phyloP scores from a whole-genome alignment of 179 eudicot species.

The Drosera spatulata region DNA sequence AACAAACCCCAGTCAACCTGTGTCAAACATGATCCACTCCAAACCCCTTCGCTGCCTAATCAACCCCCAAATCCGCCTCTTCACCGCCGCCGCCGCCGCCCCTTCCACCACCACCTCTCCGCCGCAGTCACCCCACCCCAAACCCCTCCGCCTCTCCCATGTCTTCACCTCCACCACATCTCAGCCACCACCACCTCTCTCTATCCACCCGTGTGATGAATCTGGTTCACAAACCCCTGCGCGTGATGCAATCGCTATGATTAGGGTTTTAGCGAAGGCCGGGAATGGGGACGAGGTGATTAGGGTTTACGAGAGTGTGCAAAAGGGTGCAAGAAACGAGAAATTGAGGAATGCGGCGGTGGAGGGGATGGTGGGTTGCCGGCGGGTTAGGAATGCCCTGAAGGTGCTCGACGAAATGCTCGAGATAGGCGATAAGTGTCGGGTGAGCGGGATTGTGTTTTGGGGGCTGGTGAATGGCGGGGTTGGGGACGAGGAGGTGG shows the following conservation, averaged over 20 bases:
- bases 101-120: not conserved
- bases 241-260: constrained; percentile 18
- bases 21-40: too few relatives aligned
- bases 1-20: too few relatives aligned
- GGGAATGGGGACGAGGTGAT: constrained; percentile 27
- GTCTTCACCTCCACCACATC: too few relatives aligned
- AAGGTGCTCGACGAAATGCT: constrained; percentile 89
- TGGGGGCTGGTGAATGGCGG: constrained; percentile 22
- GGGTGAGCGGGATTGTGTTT: constrained; percentile 33
- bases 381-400: constrained; percentile 40
- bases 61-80: too few relatives aligned
- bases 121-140: too few relatives aligned
- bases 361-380: constrained; percentile 19
- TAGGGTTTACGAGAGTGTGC: constrained; percentile 24
- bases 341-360: constrained; percentile 33
- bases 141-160: too few relatives aligned
- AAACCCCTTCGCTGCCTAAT: not conserved
- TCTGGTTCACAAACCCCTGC: too few relatives aligned
- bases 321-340: constrained; percentile 19
- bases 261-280: constrained; percentile 21
- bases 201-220: too few relatives aligned
- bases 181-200: too few relatives aligned
- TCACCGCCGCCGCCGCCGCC: not conserved
- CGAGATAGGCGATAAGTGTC: constrained; percentile 21
- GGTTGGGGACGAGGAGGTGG: constrained; percentile 27